These are phyloP conservation scores for Dryas octopetala DNA, from an alignment of 306 rosid species.

Conservation along the genomic window DNA sequence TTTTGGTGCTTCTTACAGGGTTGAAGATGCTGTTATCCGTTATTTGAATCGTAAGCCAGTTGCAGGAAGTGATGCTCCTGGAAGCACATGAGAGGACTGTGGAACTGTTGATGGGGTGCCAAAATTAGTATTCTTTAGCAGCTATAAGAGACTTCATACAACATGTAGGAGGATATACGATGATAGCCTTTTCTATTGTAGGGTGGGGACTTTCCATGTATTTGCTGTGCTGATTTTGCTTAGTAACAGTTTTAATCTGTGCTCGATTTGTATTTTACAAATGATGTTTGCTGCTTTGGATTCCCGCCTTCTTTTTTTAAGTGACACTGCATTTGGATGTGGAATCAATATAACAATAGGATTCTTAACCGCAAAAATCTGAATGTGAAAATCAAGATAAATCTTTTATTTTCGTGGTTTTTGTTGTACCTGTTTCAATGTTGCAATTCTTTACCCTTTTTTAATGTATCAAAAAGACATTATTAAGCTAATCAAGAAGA, in stretches of 20 bases:
- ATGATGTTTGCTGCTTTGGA: constrained; percentile 21
- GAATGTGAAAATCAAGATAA: no score
- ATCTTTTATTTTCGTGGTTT: no score
- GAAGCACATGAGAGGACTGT: constrained; percentile 57
- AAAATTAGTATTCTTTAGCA: constrained; percentile 9
- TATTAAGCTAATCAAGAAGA: no score
- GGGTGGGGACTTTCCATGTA: constrained; percentile 16
- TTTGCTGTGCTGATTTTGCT: constrained; percentile 30
- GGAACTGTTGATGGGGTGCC: constrained; percentile 23
- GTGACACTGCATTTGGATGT: neutral
- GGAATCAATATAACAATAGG: neutral
- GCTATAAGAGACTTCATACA: constrained; percentile 4
- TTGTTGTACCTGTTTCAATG: no score
- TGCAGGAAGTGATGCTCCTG: constrained; percentile 80
- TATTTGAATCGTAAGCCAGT: constrained; percentile 89
- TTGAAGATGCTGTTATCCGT: constrained; percentile 97
- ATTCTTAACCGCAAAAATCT: no score
- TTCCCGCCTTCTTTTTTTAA: neutral
- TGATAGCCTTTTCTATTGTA: constrained; percentile 33
- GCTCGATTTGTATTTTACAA: constrained; percentile 12
- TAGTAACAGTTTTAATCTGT: neutral
- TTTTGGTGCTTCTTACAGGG: constrained; percentile 53
- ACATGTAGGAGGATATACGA: constrained; percentile 11
- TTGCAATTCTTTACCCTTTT: no score
- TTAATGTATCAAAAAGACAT: no score